phyloP scores from a whole-genome alignment of 768 basidiomycete species.

The Xerocomellus dryophilus region DNA sequence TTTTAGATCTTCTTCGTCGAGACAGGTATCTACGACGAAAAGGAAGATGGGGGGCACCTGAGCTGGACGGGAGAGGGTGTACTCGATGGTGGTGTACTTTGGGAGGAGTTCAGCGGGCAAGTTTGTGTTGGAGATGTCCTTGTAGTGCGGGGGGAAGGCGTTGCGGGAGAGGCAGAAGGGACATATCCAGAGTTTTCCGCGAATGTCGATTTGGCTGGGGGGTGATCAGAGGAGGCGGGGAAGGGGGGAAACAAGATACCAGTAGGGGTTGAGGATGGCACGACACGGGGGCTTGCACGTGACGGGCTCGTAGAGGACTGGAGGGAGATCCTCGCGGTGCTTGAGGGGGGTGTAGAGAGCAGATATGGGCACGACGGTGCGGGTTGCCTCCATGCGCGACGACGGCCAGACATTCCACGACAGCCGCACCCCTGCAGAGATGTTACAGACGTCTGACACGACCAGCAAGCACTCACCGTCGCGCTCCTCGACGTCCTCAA shows the following conservation, averaged over 20 bases:
- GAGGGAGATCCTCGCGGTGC: slow-evolving; percentile 88
- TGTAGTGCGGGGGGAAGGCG: slow-evolving; percentile 97
- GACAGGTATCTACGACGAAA: slow-evolving; percentile 95
- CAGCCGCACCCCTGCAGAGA: slow-evolving; percentile 72
- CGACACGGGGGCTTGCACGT: slow-evolving; percentile 98
- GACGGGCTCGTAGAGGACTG: slow-evolving; percentile 96
- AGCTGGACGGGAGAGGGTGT: slow-evolving; percentile 90
- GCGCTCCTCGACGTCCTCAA: slow-evolving; percentile 96
- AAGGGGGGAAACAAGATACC: slow-evolving; percentile 47
- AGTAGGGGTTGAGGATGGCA: slow-evolving; percentile 96
- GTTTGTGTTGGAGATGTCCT: slow-evolving; percentile 96
- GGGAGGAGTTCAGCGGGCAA: slow-evolving; percentile 93
- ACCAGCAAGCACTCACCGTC: slow-evolving; percentile 59
- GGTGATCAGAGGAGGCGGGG: background rate
- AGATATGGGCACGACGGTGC: slow-evolving; percentile 98
- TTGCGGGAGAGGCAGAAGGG: slow-evolving; percentile 97
- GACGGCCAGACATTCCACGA: slow-evolving; percentile 99
- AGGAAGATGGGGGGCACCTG: slow-evolving; percentile 96
- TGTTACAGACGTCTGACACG: background rate
- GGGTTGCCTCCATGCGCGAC: slow-evolving; percentile 94
- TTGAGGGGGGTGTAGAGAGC: slow-evolving; percentile 96
- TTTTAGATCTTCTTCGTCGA: slow-evolving; percentile 94
- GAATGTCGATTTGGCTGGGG: slow-evolving; percentile 92
- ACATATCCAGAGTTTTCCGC: slow-evolving; percentile 99
- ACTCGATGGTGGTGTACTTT: slow-evolving; percentile 99